Evolutionary conservation across 176 grass and related monocot species (phyloP), one percentile per base, ranked within the genome.

Genomic region (Eleusine indica): DNA sequence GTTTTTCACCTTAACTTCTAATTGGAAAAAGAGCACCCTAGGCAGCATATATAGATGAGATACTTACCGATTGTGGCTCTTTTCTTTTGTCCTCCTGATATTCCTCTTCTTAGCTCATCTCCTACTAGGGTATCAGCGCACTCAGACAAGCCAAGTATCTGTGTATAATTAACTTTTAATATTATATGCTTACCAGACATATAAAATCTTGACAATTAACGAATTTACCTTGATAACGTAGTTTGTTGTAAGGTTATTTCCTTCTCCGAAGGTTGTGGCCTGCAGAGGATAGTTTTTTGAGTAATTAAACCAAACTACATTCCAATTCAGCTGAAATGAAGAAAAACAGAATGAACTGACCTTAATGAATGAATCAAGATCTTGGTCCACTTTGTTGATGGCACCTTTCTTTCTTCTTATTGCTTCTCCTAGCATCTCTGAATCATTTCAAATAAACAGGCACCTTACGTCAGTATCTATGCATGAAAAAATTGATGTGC

Each of bases 21-120:
- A 82, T 28, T 82, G 38, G 21, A 68, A 64, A 68, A 64, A 68
- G 28, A 66, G 16, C 48, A 75, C 70, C 7, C 1, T 68, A 71
- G 42, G 28, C 67, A 76, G 63, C 78, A 47, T 11, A 5, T 68
- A 68, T 18, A 57, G 60, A 56, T 11, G 48, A 41, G 35, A 73
- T 54, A 29, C 54, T 67, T 87, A 98, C 96, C 96, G 44, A 98
- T 90, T 78, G 96, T 98, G 60, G 88, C 80, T 83, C 96, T 87
- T 73, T 98, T 98, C 80, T 98, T 98, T 90, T 98, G 89, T n/a
- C 96, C 96, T 85, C 96, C 96, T 58, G 96, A 98, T 84, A 98
- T 91, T 75, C 96, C 92, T 88, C 96, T 91, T 90, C 93, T 93
- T 85, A 95, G 60, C 51, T 98, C 92, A 22, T 98, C 96, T 74